phyloP scores from a whole-genome alignment of 1,284 basidiomycete species.

The Cutaneotrichosporon spelunceum region DNA sequence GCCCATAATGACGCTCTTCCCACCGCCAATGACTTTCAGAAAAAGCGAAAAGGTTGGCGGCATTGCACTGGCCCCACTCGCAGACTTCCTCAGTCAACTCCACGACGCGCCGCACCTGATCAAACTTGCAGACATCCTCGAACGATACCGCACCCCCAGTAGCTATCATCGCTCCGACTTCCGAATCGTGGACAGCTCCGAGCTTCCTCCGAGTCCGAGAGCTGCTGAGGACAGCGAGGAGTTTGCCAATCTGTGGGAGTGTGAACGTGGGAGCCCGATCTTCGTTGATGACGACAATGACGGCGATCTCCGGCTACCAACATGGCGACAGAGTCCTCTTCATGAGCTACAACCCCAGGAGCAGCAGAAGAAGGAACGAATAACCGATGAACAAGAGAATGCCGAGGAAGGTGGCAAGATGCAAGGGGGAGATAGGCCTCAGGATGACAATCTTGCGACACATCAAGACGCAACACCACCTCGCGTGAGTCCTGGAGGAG shows the following conservation, averaged over 20 bases:
- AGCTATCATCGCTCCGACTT: constrained; percentile 42
- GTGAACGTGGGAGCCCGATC: constrained; percentile 13
- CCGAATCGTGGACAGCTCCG: constrained; percentile 32
- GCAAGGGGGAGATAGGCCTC: background rate
- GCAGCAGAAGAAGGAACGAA: too few relatives aligned
- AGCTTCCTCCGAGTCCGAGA: constrained; percentile 27
- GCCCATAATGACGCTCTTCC: constrained; percentile 7
- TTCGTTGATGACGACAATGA: constrained; percentile 12
- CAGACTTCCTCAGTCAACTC: constrained; percentile 31
- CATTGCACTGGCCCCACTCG: constrained; percentile 39
- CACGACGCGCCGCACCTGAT: constrained; percentile 28
- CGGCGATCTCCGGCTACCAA: too few relatives aligned
- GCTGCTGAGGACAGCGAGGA: constrained; percentile 3
- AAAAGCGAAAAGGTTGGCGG: constrained; percentile 30
- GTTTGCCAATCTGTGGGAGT: constrained; percentile 6
- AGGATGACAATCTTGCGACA: background rate
- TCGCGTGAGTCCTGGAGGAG: background rate
- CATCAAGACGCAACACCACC: background rate
- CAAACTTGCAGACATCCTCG: constrained; percentile 39
- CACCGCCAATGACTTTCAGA: constrained; percentile 6
- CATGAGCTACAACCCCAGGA: too few relatives aligned
- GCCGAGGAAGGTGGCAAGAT: too few relatives aligned
- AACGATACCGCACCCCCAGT: constrained; percentile 35
- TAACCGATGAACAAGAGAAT: too few relatives aligned
- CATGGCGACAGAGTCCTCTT: too few relatives aligned